Conservation (phyloP, 345 rosid genomes). For the Iberis pinnata region DNA sequence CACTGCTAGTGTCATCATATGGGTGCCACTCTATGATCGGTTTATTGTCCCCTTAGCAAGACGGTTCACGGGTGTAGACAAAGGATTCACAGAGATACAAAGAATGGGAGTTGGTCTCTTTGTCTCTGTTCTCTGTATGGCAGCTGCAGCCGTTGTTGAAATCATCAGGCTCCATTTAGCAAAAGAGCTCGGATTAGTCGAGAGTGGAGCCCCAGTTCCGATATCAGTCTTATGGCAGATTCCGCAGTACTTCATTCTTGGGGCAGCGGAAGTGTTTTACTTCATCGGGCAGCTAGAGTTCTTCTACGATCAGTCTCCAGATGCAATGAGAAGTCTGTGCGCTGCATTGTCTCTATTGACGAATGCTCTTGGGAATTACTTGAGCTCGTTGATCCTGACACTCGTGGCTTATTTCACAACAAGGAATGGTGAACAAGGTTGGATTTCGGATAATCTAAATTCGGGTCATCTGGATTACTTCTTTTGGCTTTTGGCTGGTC, state of each 20-base stretch:
- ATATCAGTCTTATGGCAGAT: constrained; percentile 80
- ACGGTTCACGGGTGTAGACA: constrained; percentile 69
- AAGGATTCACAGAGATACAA: constrained; percentile 86
- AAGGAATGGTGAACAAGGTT: constrained; percentile 50
- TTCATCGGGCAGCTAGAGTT: constrained; percentile 83
- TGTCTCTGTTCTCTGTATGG: constrained; percentile 63
- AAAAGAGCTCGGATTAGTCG: constrained; percentile 60
- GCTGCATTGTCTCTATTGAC: constrained; percentile 72
- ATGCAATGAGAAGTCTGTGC: constrained; percentile 89
- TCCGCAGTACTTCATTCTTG: constrained; percentile 78
- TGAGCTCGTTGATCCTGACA: constrained; percentile 80
- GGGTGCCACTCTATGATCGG: constrained; percentile 82
- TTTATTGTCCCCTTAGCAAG: constrained; percentile 72
- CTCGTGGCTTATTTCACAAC: constrained; percentile 64
- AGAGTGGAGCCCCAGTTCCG: constrained; percentile 49
- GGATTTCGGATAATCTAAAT: constrained; percentile 89
- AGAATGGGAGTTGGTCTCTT: constrained; percentile 91
- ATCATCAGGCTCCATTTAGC: constrained; percentile 58
- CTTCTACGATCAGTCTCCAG: constrained; percentile 92
- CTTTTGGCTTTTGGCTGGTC: constrained; percentile 88
- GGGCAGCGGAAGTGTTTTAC: constrained; percentile 83
- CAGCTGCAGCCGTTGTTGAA: constrained; percentile 81
- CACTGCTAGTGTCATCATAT: constrained; percentile 65
- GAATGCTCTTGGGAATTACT: constrained; percentile 66
- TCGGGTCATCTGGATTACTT: constrained; percentile 86